These are phyloP conservation scores for Cordyceps tenuipes DNA, from an alignment of 2,329 filamentous ascomycete species.

Conservation along the genomic window DNA sequence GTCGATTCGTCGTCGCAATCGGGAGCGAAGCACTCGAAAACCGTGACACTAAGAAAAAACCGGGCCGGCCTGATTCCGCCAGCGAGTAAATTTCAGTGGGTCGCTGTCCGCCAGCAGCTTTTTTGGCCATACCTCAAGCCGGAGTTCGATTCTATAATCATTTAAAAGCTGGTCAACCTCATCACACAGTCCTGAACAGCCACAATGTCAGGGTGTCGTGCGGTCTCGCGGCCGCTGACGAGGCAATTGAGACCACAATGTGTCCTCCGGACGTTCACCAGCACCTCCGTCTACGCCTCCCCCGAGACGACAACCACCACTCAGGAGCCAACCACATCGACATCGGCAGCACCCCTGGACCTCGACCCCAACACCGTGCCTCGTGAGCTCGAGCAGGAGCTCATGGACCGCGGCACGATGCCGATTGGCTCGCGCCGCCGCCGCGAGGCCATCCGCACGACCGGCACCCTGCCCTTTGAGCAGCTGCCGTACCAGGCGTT, in stretches of 20 bases:
- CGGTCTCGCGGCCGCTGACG: slow-evolving; percentile 48
- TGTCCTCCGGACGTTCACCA: slow-evolving; percentile 28
- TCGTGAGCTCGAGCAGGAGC: slow-evolving; percentile 48
- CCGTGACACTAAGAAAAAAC: slow-evolving; percentile 18
- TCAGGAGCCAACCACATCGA: slow-evolving; percentile 8
- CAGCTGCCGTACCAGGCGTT: slow-evolving; percentile 96
- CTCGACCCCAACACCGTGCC: slow-evolving; percentile 63
- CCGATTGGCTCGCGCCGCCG: slow-evolving; percentile 81
- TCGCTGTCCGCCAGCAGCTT: slow-evolving; percentile 19
- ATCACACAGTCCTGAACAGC: slow-evolving; percentile 14
- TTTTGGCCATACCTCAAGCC: slow-evolving; percentile 17
- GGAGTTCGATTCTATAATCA: slow-evolving; percentile 10
- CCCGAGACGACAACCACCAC: slow-evolving; percentile 15
- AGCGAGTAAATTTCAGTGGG: slow-evolving; percentile 23
- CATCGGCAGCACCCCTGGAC: slow-evolving; percentile 26
- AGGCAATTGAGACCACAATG: slow-evolving; percentile 40
- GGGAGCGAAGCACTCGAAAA: slow-evolving; percentile 17
- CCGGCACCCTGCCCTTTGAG: slow-evolving; percentile 72
- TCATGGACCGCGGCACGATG: slow-evolving; percentile 59
- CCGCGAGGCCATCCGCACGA: slow-evolving; percentile 60
- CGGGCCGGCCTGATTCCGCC: slow-evolving; percentile 22
- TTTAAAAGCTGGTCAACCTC: background rate
- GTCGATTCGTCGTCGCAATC: slow-evolving; percentile 1
- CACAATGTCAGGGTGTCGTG: slow-evolving; percentile 51
- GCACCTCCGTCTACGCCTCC: slow-evolving; percentile 24